Percentiles rank a stretch among this genome's conserved stretches.
phyloP scores from a whole-genome alignment of 257 asterid species.

The Galeopsis tetrahit region DNA sequence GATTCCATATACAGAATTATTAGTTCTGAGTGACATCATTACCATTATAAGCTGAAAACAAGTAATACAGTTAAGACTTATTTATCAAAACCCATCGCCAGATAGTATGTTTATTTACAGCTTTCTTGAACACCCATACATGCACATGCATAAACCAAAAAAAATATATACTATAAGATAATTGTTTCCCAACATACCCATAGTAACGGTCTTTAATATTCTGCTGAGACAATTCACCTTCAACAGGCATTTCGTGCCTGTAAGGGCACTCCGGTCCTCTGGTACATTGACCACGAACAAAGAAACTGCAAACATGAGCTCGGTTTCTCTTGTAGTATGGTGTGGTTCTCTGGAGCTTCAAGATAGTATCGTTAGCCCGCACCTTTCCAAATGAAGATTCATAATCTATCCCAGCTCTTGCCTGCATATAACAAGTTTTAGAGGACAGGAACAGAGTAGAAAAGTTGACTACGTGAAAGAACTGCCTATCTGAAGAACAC shows the following conservation, averaged over 20 bases:
- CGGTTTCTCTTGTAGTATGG: conserved; percentile 95
- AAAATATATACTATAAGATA: not conserved
- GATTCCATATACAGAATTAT: not conserved
- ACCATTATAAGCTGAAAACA: conserved; percentile 19
- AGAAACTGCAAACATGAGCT: conserved; percentile 98
- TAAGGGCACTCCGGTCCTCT: conserved; percentile 99
- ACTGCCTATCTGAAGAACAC: conserved; percentile 7
- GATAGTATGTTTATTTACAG: not conserved
- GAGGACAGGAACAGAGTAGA: not conserved
- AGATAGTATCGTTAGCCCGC: conserved; percentile 82
- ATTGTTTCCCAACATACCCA: conserved; percentile 59
- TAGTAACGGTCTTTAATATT: conserved; percentile 96
- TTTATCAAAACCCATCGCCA: not conserved
- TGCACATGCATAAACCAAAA: not conserved
- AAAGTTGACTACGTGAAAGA: not conserved
- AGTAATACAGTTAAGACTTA: not conserved
- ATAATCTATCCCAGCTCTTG: conserved; percentile 97
- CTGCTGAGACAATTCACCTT: conserved; percentile 97
- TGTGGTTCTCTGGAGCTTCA: conserved; percentile 95
- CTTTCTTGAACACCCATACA: conserved; percentile 7
- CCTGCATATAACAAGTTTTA: conserved; percentile 53
- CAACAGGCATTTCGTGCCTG: conserved; percentile 98
- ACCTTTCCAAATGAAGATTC: conserved; percentile 96
- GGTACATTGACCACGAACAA: conserved; percentile 92
- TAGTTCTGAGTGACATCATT: conserved; percentile 4